Conservation (phyloP, 768 basidiomycete genomes). For the Inosperma sp. region DNA sequence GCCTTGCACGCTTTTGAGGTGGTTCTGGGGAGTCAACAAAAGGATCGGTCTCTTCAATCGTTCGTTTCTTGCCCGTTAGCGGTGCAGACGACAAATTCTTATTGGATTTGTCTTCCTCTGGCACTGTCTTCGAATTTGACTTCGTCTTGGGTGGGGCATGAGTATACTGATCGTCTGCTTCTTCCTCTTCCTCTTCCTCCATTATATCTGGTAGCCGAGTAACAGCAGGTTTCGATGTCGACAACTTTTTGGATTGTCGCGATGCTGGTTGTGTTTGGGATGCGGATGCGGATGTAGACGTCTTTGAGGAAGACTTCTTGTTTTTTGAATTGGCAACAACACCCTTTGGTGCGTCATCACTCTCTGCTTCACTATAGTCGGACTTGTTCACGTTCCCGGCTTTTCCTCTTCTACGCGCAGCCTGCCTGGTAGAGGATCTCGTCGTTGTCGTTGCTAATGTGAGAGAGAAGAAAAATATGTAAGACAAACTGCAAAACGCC, state of each 20-base stretch:
- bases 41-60: background rate
- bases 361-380: background rate
- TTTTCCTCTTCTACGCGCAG: background rate
- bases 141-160: background rate
- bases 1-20: constrained; percentile 12
- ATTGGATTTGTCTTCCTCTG: too few relatives aligned
- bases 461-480: too few relatives aligned
- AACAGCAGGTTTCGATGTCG: constrained; percentile 8
- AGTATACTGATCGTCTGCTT: background rate
- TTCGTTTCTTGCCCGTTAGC: background rate
- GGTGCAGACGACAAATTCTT: too few relatives aligned
- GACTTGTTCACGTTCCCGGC: background rate
- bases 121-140: too few relatives aligned
- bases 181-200: constrained; percentile 20
- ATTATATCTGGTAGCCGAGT: constrained; percentile 14
- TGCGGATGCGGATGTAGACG: background rate
- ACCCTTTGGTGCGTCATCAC: background rate
- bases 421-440: too few relatives aligned
- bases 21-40: background rate
- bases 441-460: too few relatives aligned
- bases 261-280: too few relatives aligned
- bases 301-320: background rate
- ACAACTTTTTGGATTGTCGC: too few relatives aligned
- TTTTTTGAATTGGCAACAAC: background rate
- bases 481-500: too few relatives aligned